Evolutionary conservation across 148 eudicot species (phyloP), one percentile per base, ranked within the genome.

Genomic region (Rhododendron ferrugineum): DNA sequence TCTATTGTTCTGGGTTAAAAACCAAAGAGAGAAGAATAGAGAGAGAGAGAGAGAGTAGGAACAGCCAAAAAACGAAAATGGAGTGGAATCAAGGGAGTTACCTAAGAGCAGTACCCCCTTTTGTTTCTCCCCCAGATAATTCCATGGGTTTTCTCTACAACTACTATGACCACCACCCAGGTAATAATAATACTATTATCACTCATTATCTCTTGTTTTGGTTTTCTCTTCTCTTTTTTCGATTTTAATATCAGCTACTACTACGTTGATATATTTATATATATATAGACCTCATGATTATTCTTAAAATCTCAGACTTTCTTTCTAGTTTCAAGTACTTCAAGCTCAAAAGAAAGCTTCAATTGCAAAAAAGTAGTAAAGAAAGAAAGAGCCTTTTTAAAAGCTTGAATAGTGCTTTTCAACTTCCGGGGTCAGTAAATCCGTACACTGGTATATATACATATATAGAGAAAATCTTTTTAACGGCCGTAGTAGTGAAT

Each of bases 71-170:
- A 49, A 52, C 1, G 47, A 30, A 79, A 20, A 92, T 92, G 94
- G 93, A 92, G 68, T 92, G 92, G 93, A 90, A 87, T 86, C 70
- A n/a, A 9, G 70, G 87, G 88, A 52, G 86, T 64, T 23, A 88
- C 86, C 68, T 84, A 50, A 81, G 84, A 52, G n/a, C 37, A 77
- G 52, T 82, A 77, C 72, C 86, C 72, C 90, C 47, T 42, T 92
- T 88, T 58, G 87, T 82, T 78, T 86, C 89, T 84, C 90, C 89
- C 34, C 89, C 93, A 18, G 89, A 92, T 36, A 91, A 64, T 72
- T 88, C 93, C 50, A 87, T 91, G 60, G 87, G 85, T 85, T 90
- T 89, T 85, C 92, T 92, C 90, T 91, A 86, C 87, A 90, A 89
- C 90, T 88, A 86, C 84, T 82, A 88, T 32, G 89, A 91, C 60